Conservation (phyloP, 208 protist species). For the Crithidia mellificae region DNA sequence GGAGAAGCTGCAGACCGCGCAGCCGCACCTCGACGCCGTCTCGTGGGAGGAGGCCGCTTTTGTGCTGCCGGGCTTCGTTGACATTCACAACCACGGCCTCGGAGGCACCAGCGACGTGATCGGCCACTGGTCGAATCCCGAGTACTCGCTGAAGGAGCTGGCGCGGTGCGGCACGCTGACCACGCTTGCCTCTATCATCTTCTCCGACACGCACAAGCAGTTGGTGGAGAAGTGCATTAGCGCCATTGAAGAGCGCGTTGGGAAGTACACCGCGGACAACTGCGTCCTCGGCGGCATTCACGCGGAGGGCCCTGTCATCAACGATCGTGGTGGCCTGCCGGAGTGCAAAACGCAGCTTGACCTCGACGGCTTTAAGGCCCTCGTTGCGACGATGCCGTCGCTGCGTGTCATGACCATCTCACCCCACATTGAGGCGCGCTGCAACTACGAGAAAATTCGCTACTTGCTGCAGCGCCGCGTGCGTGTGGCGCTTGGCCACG, state of each 20-base stretch:
- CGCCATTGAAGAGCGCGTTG: slow-evolving; percentile 49
- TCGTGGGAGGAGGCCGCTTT: slow-evolving; percentile 37
- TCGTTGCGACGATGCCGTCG: slow-evolving; percentile 57
- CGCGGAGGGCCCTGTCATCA: slow-evolving; percentile 68
- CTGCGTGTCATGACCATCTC: slow-evolving; percentile 76
- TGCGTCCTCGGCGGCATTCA: slow-evolving; percentile 70
- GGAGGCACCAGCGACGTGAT: slow-evolving; percentile 65
- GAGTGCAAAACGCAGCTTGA: slow-evolving; percentile 38
- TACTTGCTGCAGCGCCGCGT: slow-evolving; percentile 48
- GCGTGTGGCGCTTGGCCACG: slow-evolving; percentile 59
- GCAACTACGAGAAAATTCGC: slow-evolving; percentile 51
- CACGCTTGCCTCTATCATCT: slow-evolving; percentile 68
- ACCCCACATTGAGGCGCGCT: slow-evolving; percentile 50
- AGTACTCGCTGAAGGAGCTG: slow-evolving; percentile 64
- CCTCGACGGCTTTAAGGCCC: slow-evolving; percentile 42
- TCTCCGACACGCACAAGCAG: slow-evolving; percentile 56
- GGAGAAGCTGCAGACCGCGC: slow-evolving; percentile 9
- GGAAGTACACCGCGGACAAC: slow-evolving; percentile 40
- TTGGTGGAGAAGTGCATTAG: slow-evolving; percentile 49
- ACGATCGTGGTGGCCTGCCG: slow-evolving; percentile 66
- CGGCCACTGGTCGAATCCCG: slow-evolving; percentile 68
- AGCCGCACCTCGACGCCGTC: slow-evolving; percentile 15
- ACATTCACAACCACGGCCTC: slow-evolving; percentile 82
- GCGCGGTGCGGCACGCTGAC: slow-evolving; percentile 71
- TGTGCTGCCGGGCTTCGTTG: slow-evolving; percentile 72